Evolutionary conservation across 495 filamentous ascomycete species (phyloP).

Genomic region (Wilcoxina mikolae): DNA sequence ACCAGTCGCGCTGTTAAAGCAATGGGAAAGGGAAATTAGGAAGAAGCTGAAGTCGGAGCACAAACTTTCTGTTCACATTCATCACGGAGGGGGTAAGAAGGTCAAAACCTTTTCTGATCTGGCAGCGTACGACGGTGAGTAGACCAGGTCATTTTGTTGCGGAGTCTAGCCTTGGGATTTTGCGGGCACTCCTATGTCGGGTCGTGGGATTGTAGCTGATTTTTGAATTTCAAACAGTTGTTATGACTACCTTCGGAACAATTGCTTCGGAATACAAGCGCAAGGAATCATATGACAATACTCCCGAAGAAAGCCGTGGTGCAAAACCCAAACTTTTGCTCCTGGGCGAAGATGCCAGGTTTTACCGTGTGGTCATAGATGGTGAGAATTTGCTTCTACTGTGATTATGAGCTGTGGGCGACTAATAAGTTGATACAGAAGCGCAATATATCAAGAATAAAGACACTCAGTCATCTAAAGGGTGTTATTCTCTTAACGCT

Average conservation of each 20-base stretch:
- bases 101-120: slow-evolving; percentile 45
- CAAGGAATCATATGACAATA: slow-evolving; percentile 34
- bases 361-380: slow-evolving; percentile 66
- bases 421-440: slow-evolving; percentile 38
- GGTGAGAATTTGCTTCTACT: no score
- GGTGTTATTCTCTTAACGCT: slow-evolving; percentile 45
- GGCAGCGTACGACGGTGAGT: slow-evolving; percentile 44
- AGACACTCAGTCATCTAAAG: slow-evolving; percentile 49
- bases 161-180: not conserved
- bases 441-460: slow-evolving; percentile 91
- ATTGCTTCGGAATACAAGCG: slow-evolving; percentile 54
- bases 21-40: slow-evolving; percentile 79
- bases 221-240: slow-evolving; percentile 39
- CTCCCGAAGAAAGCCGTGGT: slow-evolving; percentile 24
- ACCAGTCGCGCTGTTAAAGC: slow-evolving; percentile 71
- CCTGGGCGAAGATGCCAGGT: slow-evolving; percentile 49
- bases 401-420: slow-evolving; percentile 24
- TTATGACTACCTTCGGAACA: slow-evolving; percentile 82
- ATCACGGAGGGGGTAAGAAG: slow-evolving; percentile 45
- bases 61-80: slow-evolving; percentile 48
- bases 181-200: not conserved
- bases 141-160: not conserved
- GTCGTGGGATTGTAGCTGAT: not conserved
- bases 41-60: slow-evolving; percentile 51
- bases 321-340: slow-evolving; percentile 38